These are phyloP conservation scores for Athelia psychrophila DNA, from an alignment of 1,284 basidiomycete genomes.

Conservation along the genomic window DNA sequence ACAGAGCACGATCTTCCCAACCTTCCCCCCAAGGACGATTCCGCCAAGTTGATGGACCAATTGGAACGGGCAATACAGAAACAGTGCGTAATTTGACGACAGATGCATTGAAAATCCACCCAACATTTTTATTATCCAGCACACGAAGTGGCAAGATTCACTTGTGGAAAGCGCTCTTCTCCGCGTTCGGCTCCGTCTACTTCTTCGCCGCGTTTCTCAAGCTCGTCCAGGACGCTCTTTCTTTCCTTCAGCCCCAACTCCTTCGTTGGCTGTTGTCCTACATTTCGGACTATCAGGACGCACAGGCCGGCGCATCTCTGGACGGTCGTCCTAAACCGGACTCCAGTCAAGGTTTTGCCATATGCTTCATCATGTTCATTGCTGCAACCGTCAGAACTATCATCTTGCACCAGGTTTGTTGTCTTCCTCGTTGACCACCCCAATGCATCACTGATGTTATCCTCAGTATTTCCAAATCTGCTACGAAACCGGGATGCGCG, in stretches of 20 bases:
- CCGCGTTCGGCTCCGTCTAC: constrained; percentile 82
- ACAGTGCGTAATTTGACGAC: constrained; percentile 39
- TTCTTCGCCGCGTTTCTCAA: constrained; percentile 68
- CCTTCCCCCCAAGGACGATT: constrained; percentile 68
- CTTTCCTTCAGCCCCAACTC: constrained; percentile 89
- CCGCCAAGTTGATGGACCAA: constrained; percentile 63
- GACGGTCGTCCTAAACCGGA: constrained; percentile 26
- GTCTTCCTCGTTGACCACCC: neutral
- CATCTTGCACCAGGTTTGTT: constrained; percentile 78
- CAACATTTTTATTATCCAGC: neutral
- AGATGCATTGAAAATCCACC: neutral
- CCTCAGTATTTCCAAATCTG: constrained; percentile 79
- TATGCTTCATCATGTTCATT: constrained; percentile 79
- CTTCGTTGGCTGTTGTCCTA: constrained; percentile 80
- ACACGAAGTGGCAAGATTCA: constrained; percentile 15
- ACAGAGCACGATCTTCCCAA: constrained; percentile 78
- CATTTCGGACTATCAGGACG: constrained; percentile 72
- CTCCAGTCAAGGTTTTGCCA: constrained; percentile 64
- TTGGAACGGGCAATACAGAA: constrained; percentile 63
- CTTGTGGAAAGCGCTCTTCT: constrained; percentile 70
- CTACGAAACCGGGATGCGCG: constrained; percentile 88
- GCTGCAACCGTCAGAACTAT: constrained; percentile 77
- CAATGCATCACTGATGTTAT: neutral
- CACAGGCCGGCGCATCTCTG: constrained; percentile 29
- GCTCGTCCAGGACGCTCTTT: constrained; percentile 74